phyloP scores from a whole-genome alignment of 2,329 filamentous ascomycete species.

The Talaromyces sp. region DNA sequence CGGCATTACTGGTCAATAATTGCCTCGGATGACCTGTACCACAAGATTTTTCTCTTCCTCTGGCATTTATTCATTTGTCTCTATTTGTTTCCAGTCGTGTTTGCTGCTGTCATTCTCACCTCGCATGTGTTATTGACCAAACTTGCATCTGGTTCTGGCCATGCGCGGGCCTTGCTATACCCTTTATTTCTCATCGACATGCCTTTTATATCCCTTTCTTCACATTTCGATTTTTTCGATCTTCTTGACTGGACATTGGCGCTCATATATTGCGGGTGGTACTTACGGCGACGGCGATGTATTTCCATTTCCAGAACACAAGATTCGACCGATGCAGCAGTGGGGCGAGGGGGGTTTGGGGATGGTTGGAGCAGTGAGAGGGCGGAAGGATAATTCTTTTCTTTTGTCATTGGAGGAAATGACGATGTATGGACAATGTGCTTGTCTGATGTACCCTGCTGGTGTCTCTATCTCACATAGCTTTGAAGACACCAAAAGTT shows the following conservation, averaged over 20 bases:
- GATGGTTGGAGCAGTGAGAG: not conserved
- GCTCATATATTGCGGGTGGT: not conserved
- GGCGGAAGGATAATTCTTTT: not conserved
- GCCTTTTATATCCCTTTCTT: conserved; percentile 5
- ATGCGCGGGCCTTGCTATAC: conserved; percentile 8
- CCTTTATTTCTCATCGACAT: conserved; percentile 8
- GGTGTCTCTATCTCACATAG: not conserved
- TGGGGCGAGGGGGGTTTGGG: not conserved
- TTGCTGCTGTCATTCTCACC: not conserved
- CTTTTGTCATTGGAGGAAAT: not conserved
- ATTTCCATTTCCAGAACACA: not conserved
- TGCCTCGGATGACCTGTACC: not conserved
- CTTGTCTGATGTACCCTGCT: not conserved
- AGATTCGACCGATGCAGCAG: not conserved
- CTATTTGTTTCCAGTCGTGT: too few species aligned
- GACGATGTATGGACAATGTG: not conserved
- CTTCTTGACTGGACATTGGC: not conserved
- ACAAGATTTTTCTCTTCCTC: not conserved
- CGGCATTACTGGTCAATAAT: not conserved
- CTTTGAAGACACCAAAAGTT: not conserved
- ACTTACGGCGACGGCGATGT: not conserved
- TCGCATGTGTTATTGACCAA: not conserved
- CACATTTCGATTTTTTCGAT: not conserved
- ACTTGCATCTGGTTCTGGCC: conserved; percentile 2
- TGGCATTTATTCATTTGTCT: not conserved